These are phyloP conservation scores for Backusella parvicylindrica DNA, from an alignment of 192 early-diverging fungal species.

Conservation along the genomic window DNA sequence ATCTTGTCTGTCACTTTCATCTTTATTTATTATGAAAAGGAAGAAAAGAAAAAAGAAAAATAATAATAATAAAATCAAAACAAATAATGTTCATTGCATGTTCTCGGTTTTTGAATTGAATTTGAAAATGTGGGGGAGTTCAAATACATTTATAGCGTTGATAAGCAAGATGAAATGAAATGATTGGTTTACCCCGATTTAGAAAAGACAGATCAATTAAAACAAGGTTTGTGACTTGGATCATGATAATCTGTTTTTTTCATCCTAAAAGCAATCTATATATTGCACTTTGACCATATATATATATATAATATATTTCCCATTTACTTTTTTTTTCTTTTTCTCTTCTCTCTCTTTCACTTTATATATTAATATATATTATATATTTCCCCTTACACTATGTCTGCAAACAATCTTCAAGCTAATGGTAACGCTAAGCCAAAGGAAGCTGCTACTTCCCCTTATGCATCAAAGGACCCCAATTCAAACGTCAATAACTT, in stretches of 20 bases:
- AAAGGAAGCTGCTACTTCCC: slow-evolving; percentile 30
- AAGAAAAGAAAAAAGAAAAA: neutral
- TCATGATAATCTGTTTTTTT: neutral
- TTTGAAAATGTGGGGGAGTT: neutral
- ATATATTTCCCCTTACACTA: slow-evolving; percentile 6
- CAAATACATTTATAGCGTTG: neutral
- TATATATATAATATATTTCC: neutral
- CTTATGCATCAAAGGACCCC: slow-evolving; percentile 58
- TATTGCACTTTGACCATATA: neutral
- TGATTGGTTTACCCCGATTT: neutral
- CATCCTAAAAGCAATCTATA: neutral
- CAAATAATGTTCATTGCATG: neutral
- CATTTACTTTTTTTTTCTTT: neutral
- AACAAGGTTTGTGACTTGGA: slow-evolving; percentile 1
- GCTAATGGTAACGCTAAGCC: neutral
- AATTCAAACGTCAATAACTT: slow-evolving; percentile 88
- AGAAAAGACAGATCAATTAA: neutral
- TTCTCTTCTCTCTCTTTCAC: neutral
- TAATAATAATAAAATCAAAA: neutral
- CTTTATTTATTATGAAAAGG: neutral
- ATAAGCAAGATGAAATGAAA: neutral
- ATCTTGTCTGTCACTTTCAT: slow-evolving; percentile 82
- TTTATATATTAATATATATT: neutral
- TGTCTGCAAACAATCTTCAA: neutral
- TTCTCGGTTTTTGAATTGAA: neutral